A percentile compares a stretch with the other conserved stretches of the same genome.
These are phyloP conservation scores for Podospora fimiseda DNA, from an alignment of 495 filamentous ascomycete genomes.

Conservation along the genomic window DNA sequence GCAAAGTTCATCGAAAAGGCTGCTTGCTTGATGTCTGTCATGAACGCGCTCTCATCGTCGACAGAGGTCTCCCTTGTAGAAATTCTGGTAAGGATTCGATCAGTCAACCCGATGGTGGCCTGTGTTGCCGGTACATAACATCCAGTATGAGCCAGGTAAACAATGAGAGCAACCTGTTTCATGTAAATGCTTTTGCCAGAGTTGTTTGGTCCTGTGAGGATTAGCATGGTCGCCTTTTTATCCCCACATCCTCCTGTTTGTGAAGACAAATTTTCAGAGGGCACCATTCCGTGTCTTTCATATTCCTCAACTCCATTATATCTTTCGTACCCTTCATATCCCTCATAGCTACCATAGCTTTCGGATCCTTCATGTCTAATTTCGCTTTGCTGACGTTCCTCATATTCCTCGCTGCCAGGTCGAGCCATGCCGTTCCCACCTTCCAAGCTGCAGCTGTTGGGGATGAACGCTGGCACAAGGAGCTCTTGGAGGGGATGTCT, in stretches of 20 bases:
- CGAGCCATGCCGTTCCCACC: constrained; percentile 63
- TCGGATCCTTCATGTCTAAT: too few species aligned
- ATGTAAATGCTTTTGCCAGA: constrained; percentile 96
- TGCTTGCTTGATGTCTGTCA: constrained; percentile 87
- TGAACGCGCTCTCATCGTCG: constrained; percentile 81
- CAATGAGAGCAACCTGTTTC: constrained; percentile 90
- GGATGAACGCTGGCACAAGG: constrained; percentile 76
- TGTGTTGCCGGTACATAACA: constrained; percentile 79
- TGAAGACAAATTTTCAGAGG: not conserved
- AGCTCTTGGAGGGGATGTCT: constrained; percentile 87
- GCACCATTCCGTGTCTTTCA: not conserved
- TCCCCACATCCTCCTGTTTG: not conserved
- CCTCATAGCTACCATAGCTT: too few species aligned
- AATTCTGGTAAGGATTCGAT: constrained; percentile 87
- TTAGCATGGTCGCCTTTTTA: constrained; percentile 60
- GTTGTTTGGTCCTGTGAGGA: constrained; percentile 91
- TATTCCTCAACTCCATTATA: not conserved
- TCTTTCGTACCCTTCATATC: not conserved
- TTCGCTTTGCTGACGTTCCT: constrained; percentile 3
- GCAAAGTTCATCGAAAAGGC: constrained; percentile 70
- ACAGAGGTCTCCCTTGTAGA: constrained; percentile 83
- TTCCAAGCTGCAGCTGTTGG: constrained; percentile 67
- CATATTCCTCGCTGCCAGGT: too few species aligned
- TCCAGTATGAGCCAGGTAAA: constrained; percentile 89
- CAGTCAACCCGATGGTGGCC: constrained; percentile 80